Conservation (phyloP, 2,329 filamentous ascomycete species). For the Penicillium sp. region DNA sequence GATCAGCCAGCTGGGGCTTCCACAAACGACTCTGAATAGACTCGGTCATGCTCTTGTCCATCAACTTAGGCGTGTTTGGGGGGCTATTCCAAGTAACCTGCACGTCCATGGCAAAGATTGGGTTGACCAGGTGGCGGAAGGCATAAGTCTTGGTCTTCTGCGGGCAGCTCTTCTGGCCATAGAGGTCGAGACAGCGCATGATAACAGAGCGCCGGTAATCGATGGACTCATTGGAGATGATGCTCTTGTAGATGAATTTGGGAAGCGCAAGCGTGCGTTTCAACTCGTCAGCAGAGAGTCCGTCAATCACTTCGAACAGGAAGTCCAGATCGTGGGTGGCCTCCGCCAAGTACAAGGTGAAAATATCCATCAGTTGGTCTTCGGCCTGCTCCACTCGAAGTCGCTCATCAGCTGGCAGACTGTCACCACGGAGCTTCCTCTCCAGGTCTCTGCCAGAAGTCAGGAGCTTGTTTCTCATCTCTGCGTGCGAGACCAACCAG, state of each 20-base stretch:
- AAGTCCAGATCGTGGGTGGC: constrained; percentile 76
- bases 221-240: constrained; percentile 80
- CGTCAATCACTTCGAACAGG: constrained; percentile 80
- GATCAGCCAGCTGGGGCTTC: constrained; percentile 82
- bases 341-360: constrained; percentile 75
- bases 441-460: constrained; percentile 76
- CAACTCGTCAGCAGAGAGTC: constrained; percentile 78
- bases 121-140: constrained; percentile 89
- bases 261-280: constrained; percentile 73
- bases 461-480: constrained; percentile 60
- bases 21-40: constrained; percentile 90
- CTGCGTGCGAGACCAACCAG: constrained; percentile 63
- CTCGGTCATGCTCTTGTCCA: constrained; percentile 85
- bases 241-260: constrained; percentile 77
- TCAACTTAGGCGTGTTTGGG: constrained; percentile 65
- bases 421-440: constrained; percentile 67
- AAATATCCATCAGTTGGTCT: constrained; percentile 81
- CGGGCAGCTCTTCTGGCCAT: constrained; percentile 72
- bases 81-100: constrained; percentile 71
- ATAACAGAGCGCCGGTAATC: constrained; percentile 83
- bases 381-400: constrained; percentile 85
- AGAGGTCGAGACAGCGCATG: constrained; percentile 82
- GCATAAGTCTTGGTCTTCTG: constrained; percentile 93
- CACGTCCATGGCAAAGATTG: constrained; percentile 93
- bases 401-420: constrained; percentile 69